phyloP scores from a whole-genome alignment of 106 monocot species.

The Gastrodia elata region DNA sequence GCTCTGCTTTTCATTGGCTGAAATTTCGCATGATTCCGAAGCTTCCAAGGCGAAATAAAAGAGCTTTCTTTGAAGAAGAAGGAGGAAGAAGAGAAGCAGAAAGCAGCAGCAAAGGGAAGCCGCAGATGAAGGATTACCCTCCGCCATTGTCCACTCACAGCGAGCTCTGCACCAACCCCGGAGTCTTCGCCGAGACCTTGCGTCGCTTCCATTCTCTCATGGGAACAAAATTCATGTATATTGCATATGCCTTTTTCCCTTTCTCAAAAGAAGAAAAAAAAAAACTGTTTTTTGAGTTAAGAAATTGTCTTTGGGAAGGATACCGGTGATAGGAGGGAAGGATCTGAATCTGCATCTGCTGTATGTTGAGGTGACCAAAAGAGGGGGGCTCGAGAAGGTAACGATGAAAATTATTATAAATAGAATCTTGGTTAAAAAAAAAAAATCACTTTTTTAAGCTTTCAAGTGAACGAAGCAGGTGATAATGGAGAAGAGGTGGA shows the following conservation, averaged over 20 bases:
- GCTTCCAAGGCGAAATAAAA: not conserved
- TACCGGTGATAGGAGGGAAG: conserved; percentile 84
- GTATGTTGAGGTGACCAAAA: conserved; percentile 62
- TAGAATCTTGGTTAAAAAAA: no score
- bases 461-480: conserved; percentile 31
- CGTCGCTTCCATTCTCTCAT: conserved; percentile 54
- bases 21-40: conserved; percentile 1
- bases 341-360: conserved; percentile 63
- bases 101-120: no score
- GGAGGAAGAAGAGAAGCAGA: not conserved
- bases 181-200: conserved; percentile 47
- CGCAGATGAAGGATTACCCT: conserved; percentile 40
- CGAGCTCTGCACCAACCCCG: conserved; percentile 29
- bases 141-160: conserved; percentile 42
- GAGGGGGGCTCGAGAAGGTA: conserved; percentile 81
- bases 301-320: conserved; percentile 28
- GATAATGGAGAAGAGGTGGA: conserved; percentile 64
- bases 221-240: conserved; percentile 70
- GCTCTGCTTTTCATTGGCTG: not conserved
- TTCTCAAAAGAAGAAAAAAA: no score
- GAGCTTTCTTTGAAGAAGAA: not conserved
- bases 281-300: no score
- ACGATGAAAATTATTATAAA: not conserved
- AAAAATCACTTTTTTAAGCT: no score
- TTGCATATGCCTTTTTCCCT: no score